These are phyloP conservation scores for Globisporangium paroecandrum DNA, from an alignment of 352 stramenopile genomes.

Conservation along the genomic window DNA sequence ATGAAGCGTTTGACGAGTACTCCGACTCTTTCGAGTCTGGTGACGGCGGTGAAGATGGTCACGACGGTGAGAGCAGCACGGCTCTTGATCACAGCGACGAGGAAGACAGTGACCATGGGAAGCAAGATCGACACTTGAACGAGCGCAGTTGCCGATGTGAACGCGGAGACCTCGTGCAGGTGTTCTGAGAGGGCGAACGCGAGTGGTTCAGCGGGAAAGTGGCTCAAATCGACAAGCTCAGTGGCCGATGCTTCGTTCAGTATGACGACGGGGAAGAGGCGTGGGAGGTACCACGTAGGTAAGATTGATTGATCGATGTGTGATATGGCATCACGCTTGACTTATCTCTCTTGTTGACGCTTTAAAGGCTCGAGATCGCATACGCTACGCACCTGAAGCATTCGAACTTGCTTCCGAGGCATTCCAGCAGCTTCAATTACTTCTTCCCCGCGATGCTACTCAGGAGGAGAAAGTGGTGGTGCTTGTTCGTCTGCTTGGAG, in stretches of 20 bases:
- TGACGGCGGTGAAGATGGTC: not conserved
- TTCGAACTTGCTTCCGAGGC: conserved; percentile 3
- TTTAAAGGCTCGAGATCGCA: not conserved
- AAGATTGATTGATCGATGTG: no score
- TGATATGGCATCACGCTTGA: no score
- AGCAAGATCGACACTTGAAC: not conserved
- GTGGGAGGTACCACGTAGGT: conserved; percentile 32
- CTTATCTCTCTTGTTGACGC: no score
- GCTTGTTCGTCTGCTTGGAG: conserved; percentile 12
- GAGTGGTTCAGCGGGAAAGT: conserved; percentile 42
- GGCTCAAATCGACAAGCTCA: conserved; percentile 11
- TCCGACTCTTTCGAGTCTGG: conserved; percentile 45
- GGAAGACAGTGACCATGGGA: not conserved
- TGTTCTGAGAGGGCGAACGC: conserved; percentile 41
- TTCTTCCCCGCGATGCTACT: conserved; percentile 8
- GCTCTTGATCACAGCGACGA: not conserved
- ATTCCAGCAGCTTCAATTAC: conserved; percentile 36
- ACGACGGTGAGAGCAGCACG: conserved; percentile 7
- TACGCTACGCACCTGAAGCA: conserved; percentile 15
- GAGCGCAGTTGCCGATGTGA: not conserved
- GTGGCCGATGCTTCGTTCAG: conserved; percentile 25
- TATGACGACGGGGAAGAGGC: conserved; percentile 50
- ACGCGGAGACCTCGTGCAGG: conserved; percentile 35
- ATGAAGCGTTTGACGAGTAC: conserved; percentile 50
- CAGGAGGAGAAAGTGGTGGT: not conserved